Conservation (phyloP, 208 protist genomes). For the Porcisia deanei region DNA sequence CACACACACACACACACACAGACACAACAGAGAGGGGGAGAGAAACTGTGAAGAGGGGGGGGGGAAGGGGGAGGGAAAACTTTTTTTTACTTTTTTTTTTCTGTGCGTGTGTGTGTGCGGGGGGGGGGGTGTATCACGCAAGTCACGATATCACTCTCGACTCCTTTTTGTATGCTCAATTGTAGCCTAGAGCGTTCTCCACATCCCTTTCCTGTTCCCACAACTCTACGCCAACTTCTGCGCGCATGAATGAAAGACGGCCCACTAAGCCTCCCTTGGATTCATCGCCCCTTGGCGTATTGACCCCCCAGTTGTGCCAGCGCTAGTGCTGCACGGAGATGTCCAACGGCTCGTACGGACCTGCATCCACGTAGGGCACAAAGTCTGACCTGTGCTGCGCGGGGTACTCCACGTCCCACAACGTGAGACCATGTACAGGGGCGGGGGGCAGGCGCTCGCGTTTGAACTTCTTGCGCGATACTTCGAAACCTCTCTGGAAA, state of each 20-base stretch:
- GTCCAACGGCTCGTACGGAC: slow-evolving; percentile 70
- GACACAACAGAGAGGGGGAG: background rate
- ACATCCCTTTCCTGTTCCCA: background rate
- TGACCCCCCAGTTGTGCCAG: background rate
- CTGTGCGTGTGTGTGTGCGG: no score
- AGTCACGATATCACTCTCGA: background rate
- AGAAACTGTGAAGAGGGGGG: background rate
- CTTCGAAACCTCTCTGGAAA: slow-evolving; percentile 70
- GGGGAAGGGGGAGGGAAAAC: background rate
- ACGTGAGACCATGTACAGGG: slow-evolving; percentile 77
- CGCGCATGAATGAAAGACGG: background rate
- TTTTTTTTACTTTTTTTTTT: no score
- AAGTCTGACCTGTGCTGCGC: slow-evolving; percentile 58
- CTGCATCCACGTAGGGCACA: slow-evolving; percentile 75
- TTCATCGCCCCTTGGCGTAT: background rate
- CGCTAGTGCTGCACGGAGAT: slow-evolving; percentile 33
- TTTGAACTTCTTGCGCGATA: slow-evolving; percentile 70
- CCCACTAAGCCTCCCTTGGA: background rate
- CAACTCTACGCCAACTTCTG: background rate
- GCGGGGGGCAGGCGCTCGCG: slow-evolving; percentile 74
- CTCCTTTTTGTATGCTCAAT: background rate
- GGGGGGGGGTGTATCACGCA: background rate
- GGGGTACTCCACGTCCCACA: slow-evolving; percentile 90
- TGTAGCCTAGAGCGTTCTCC: background rate
- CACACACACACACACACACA: background rate